These are phyloP conservation scores for Corallochytrium limacisporum DNA, from an alignment of 78 protist genomes.

Conservation along the genomic window DNA sequence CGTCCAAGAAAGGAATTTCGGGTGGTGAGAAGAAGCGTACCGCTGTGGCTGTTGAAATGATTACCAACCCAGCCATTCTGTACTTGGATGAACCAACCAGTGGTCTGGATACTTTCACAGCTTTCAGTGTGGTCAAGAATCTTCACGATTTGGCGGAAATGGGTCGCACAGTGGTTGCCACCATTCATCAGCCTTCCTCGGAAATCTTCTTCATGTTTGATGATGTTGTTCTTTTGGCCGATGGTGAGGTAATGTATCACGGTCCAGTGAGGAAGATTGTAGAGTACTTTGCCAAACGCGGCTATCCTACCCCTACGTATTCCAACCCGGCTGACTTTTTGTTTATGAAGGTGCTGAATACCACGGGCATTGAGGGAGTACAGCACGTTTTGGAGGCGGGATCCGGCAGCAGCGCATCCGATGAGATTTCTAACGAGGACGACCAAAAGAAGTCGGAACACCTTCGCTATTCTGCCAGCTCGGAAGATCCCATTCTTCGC, in stretches of 20 bases:
- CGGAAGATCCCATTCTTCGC: background rate
- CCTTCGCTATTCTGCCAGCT: background rate
- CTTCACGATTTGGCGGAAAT: background rate
- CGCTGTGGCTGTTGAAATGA: constrained; percentile 32
- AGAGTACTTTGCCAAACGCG: constrained; percentile 10
- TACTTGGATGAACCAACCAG: constrained; percentile 45
- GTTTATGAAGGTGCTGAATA: background rate
- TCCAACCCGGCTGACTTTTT: constrained; percentile 29
- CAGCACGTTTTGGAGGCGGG: background rate
- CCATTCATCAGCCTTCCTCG: constrained; percentile 38
- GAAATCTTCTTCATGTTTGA: constrained; percentile 1
- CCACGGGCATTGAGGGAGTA: background rate
- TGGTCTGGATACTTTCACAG: constrained; percentile 32
- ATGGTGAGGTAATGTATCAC: background rate
- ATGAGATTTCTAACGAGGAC: no score
- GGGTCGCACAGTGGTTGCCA: constrained; percentile 8
- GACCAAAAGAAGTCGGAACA: no score
- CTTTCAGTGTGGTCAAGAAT: background rate
- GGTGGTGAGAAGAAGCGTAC: constrained; percentile 55
- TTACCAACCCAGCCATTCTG: constrained; percentile 34
- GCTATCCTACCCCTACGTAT: constrained; percentile 16
- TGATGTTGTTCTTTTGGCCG: background rate
- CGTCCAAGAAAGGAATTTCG: constrained; percentile 25
- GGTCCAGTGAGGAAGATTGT: background rate
- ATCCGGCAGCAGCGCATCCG: no score